Percentiles rank a stretch among this genome's conserved stretches.
These are phyloP conservation scores for Erysimum cheiri DNA, from an alignment of 441 rosid genomes.

Conservation along the genomic window DNA sequence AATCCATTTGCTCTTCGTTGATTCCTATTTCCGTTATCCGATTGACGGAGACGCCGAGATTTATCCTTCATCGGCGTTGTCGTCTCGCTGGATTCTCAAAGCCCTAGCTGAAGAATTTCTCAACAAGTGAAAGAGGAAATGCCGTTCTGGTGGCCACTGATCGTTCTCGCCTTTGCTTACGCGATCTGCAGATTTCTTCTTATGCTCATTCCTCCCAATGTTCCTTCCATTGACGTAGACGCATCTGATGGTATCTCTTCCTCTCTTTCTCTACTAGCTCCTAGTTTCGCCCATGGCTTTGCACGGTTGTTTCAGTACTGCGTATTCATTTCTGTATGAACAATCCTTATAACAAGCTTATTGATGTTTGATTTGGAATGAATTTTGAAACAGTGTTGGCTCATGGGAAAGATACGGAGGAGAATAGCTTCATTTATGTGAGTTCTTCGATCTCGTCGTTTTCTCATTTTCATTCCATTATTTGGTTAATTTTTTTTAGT, in stretches of 20 bases:
- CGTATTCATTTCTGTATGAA: constrained; percentile 5
- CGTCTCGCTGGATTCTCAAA: constrained; percentile 17
- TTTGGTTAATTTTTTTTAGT: not conserved
- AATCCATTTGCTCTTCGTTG: constrained; percentile 23
- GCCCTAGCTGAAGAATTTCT: constrained; percentile 22
- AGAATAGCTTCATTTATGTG: constrained; percentile 87
- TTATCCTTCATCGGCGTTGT: constrained; percentile 8
- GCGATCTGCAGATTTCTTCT: constrained; percentile 87
- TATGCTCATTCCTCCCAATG: constrained; percentile 89
- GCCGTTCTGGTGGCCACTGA: constrained; percentile 96
- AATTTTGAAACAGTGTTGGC: constrained; percentile 61
- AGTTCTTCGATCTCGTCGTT: constrained; percentile 46
- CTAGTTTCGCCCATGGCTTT: not conserved
- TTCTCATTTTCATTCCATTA: constrained; percentile 20
- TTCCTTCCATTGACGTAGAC: constrained; percentile 94
- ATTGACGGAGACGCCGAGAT: constrained; percentile 31
- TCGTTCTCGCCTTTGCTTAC: constrained; percentile 84
- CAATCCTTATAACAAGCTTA: not conserved
- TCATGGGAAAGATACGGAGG: constrained; percentile 76
- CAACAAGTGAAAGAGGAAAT: constrained; percentile 39
- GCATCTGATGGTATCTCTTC: constrained; percentile 73
- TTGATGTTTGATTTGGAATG: constrained; percentile 21
- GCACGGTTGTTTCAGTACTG: not conserved
- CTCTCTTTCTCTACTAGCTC: constrained; percentile 7
- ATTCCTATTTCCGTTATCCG: constrained; percentile 26